These are phyloP conservation scores for Globisporangium irregulare DNA, from an alignment of 352 stramenopile genomes.

Conservation along the genomic window DNA sequence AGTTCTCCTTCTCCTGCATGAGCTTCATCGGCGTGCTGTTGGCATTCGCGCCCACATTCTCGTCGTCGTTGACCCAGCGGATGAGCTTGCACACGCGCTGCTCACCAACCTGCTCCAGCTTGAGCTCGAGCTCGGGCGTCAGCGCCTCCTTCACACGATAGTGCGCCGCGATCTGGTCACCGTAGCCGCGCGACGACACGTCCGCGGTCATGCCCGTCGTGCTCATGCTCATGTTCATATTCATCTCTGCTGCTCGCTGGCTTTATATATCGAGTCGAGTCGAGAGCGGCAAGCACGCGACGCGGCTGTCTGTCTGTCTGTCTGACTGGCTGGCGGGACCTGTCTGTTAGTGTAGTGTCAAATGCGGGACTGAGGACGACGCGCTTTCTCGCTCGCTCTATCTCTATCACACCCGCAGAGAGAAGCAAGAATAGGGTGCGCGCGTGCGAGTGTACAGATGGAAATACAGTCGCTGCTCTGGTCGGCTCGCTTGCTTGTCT, in stretches of 20 bases:
- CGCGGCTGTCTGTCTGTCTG: background rate
- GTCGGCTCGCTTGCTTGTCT: background rate
- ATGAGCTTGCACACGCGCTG: constrained; percentile 58
- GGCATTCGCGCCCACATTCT: constrained; percentile 22
- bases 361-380: background rate
- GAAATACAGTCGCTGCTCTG: background rate
- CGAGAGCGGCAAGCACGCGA: background rate
- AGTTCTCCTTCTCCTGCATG: constrained; percentile 76
- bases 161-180: constrained; percentile 54
- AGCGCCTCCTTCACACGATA: constrained; percentile 55
- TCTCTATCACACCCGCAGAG: background rate
- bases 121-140: constrained; percentile 32
- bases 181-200: constrained; percentile 38
- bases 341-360: background rate
- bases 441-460: background rate
- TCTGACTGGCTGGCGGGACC: background rate
- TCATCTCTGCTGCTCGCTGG: constrained; percentile 7
- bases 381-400: background rate
- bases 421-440: background rate
- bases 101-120: constrained; percentile 48
- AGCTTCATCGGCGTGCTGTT: constrained; percentile 19
- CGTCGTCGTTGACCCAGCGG: constrained; percentile 59
- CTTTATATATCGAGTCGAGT: background rate
- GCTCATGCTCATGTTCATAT: constrained; percentile 25
- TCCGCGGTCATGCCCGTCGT: constrained; percentile 24